These are phyloP conservation scores for Cryptococcus sp. DNA, from an alignment of 1,284 basidiomycete genomes.

Conservation along the genomic window DNA sequence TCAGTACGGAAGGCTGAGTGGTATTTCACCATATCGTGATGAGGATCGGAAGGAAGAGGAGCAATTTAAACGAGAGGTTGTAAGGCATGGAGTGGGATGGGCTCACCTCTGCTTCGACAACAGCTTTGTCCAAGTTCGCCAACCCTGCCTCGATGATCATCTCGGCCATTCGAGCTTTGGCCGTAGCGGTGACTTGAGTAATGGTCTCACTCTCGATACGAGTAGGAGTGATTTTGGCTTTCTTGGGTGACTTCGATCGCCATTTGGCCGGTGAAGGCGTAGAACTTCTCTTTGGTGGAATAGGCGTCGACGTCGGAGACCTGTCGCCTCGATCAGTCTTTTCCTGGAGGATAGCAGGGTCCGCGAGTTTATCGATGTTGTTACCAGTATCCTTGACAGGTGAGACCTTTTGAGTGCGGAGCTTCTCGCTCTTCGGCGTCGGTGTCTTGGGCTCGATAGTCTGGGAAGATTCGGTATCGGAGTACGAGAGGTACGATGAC, in stretches of 20 bases:
- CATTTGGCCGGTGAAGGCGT: neutral
- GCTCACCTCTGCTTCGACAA: slow-evolving; percentile 16
- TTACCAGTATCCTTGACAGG: too few species aligned
- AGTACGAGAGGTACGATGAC: neutral
- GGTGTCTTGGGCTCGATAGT: neutral
- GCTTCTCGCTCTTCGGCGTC: slow-evolving; percentile 13
- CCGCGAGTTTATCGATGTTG: neutral
- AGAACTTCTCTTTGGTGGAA: too few species aligned
- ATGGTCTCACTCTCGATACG: neutral
- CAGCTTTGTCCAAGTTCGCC: slow-evolving; percentile 7
- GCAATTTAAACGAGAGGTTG: neutral
- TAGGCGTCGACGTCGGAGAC: too few species aligned
- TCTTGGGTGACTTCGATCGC: neutral
- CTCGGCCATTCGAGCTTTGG: slow-evolving; percentile 12
- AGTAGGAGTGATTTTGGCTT: neutral
- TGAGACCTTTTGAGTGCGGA: neutral
- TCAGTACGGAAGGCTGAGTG: neutral
- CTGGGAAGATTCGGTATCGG: neutral
- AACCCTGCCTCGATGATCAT: slow-evolving; percentile 15
- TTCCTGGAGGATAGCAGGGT: neutral
- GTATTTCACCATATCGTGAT: neutral
- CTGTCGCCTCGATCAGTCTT: too few species aligned
- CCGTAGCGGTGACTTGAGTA: neutral
- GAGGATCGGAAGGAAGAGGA: neutral
- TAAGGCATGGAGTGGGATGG: neutral